Percentiles rank a stretch among this genome's conserved stretches.
These are phyloP conservation scores for Plasmodium relictum DNA, from an alignment of 169 alveolate species.

Conservation along the genomic window DNA sequence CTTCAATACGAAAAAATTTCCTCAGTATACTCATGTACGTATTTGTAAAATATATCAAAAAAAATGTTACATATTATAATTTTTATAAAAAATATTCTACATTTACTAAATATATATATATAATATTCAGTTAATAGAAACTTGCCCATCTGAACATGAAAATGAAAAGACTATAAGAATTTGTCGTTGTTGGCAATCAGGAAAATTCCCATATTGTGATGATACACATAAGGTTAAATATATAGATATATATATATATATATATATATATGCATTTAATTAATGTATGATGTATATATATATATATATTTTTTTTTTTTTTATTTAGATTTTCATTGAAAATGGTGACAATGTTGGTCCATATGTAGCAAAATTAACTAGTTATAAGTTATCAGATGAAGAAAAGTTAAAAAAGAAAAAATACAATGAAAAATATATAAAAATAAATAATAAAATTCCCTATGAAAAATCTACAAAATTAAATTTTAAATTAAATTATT, in stretches of 20 bases:
- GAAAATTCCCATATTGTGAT: slow-evolving; percentile 90
- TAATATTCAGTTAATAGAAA: slow-evolving; percentile 73
- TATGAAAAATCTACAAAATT: slow-evolving; percentile 7
- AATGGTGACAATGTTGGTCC: slow-evolving; percentile 88
- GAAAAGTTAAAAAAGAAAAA: slow-evolving; percentile 49
- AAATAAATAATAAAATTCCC: slow-evolving; percentile 40
- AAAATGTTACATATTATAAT: background rate
- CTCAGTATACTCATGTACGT: slow-evolving; percentile 83
- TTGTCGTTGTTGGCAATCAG: slow-evolving; percentile 92
- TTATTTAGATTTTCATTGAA: slow-evolving; percentile 80
- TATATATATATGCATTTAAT: background rate
- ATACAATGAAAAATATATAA: slow-evolving; percentile 69
- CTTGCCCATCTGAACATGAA: slow-evolving; percentile 79
- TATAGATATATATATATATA: background rate
- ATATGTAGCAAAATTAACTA: slow-evolving; percentile 78
- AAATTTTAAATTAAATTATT: slow-evolving; percentile 14
- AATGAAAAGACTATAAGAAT: slow-evolving; percentile 82
- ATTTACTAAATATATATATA: background rate
- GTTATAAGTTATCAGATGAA: slow-evolving; percentile 65
- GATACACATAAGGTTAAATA: slow-evolving; percentile 89
- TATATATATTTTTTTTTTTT: background rate
- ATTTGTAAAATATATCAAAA: no score
- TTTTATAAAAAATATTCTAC: background rate
- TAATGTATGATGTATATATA: background rate
- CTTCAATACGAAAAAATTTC: slow-evolving; percentile 83